Evolutionary conservation across 768 basidiomycete species (phyloP), one percentile per base, ranked within the genome.

Genomic region (Butyriboletus loyo): DNA sequence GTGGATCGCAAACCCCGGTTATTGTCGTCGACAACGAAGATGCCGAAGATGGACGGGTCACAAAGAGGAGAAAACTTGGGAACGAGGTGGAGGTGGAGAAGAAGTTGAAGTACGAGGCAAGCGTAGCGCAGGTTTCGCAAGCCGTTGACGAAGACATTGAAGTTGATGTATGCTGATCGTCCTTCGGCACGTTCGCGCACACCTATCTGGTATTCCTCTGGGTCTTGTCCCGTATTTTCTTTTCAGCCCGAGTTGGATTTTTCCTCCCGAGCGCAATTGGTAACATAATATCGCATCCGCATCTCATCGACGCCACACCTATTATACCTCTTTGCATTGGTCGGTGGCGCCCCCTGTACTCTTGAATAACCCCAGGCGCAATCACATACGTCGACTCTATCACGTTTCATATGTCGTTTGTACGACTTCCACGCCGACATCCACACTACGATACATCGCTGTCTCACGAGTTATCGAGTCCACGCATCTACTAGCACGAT

Each of bases 11-110:
- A 74, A 75, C 17, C 77, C 80, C 84, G n/a, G 78, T 84, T 31
- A 72, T 87, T 37, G 71, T 84, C 40, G 73, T 84, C 30, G 85
- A 72, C 34, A 73, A 87, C n/a, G 85, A 86, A 49, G 78, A 78
- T 24, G 55, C 59, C 31, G 77, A 79, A 35, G 76, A 81, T 40
- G 77, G 74, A 32, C 83, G 84, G 39, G 76, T 71, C 27, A 64
- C 72, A 47, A 89, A 87, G 70, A 79, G 79, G 57, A 76, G 86
- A 61, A 66, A 67, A 49, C 55, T 76, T 35, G 67, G 58, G 24
- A 57, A 49, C 28, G 39, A 52, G 21, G 38, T 14, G 35, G 50
- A 47, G 19, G 21, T 35, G 21, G 27, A 25, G 50, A 37, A 38
- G 21, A 36, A 39, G 24, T 30, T 27, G 46, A 52, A 44, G 31